Base-by-base conservation (phyloP, 2,329 filamentous ascomycete genomes). In the Hypoxylon sp. region DNA sequence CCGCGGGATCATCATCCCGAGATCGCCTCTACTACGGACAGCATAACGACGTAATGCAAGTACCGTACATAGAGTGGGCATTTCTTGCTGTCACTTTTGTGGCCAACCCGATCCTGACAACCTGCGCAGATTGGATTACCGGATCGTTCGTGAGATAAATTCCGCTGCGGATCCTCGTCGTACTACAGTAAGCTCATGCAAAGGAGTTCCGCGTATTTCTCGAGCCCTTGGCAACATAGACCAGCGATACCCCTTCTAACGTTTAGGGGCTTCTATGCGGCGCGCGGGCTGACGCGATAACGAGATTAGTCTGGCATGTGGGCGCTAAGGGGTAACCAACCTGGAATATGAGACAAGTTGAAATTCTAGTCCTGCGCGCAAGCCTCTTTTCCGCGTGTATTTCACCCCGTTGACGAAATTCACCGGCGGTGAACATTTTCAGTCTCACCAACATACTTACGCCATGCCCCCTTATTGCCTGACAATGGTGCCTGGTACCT, bases 401-500 rank as follows among this genome's bases (percentile, higher is more conserved):
- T 48, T 29, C n/a, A 39, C 46, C 29, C 37, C 39, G 33, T 52
- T 29, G 35, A 67, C 33, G 53, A 46, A n/a, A 31, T 59, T 65
- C 57, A 22, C 56, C 39, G 42, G 64, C 61, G 67, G 67, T 67
- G 64, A 70, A 56, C 26, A 37, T 52, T 46, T 53, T 50, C 26
- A 35, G 35, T 44, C 42, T 63, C 29, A 4, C 47, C 58, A 55
- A 56, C 37, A 24, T 50, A 61, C 68, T 48, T 52, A 69, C 59
- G 57, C 65, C 62, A 67, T 48, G 61, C 54, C 17, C 47, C 58
- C 31, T 35, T 69, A 64, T 69, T 58, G 58, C 50, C 46, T 39
- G 39, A 66, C 29, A 59, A 70, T 67, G 58, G 68, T 66, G 67
- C 57, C 59, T 69, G 63, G 73, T 74, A 68, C 73, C 73, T 74